Evolutionary conservation across 495 filamentous ascomycete species (phyloP), one percentile per base, ranked within the genome.

Genomic region (Podospora pseudocomata): DNA sequence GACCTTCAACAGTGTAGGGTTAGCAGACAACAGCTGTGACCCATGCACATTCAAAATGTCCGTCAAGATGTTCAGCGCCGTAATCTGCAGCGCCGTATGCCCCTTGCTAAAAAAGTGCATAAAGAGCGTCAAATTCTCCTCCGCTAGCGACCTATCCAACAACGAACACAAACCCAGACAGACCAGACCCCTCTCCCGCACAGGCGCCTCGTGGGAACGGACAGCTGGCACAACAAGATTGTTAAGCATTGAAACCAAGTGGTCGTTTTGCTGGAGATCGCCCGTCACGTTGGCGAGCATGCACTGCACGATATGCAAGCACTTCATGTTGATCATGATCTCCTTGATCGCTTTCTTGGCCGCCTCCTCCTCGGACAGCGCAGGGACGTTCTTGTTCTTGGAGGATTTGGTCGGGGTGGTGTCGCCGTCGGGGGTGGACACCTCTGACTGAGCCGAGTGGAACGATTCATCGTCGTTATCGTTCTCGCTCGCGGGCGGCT

Each of bases 241-340:
- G 78, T 99, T 97, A 56, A 98, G 84, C 91, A 97, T 97, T 32
- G 91, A 91, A 2, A 96, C 91, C 16, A 99, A 80, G 73, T 96
- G 88, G 67, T 88, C 87, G 77, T 97, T 97, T 59, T 91, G 82
- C 77, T 97, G 93, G 32, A 98, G 82, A 66, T 90, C 88, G 23
- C 92, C 91, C 64, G 91, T 81, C 2, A 97, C 91, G 72, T 97
- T 95, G 75, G 96, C 87, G 56, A 99, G 84, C 93, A 97, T 97
- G 83, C 92, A 98, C 73, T 96, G 93, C 26, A 96, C 93, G 71
- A 99, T 97, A 74, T 97, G 92, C 49, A 99, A 85, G 80, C 95
- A 97, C 77, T 98, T 97, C 88, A 97, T 92, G 81, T 98, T 97
- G 73, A 98, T 90, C 82, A 96, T 88, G 75, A 98, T 93, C 76